phyloP scores from a whole-genome alignment of 768 basidiomycete species.

The Lactarius deliciosus region DNA sequence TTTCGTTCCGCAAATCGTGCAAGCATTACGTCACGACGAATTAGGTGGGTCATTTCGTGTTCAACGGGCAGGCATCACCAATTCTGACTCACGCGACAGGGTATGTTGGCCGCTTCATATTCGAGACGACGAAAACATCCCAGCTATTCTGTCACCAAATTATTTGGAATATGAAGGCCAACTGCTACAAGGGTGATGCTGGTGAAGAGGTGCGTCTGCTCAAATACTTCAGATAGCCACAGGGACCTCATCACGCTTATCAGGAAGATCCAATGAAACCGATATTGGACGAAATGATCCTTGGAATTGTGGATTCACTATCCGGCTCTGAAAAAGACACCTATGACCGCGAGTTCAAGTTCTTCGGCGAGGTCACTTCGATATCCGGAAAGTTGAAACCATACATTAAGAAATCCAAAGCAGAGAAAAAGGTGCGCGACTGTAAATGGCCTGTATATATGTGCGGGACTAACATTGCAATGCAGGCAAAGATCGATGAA shows the following conservation, averaged over 20 bases:
- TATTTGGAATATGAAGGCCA: conserved; percentile 99
- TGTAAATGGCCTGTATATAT: background rate
- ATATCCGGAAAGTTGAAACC: conserved; percentile 98
- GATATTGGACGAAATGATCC: conserved; percentile 82
- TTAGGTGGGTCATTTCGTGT: conserved; percentile 53
- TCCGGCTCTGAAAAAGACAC: conserved; percentile 88
- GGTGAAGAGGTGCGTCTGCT: conserved; percentile 66
- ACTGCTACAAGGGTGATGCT: conserved; percentile 89
- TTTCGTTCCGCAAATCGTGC: conserved; percentile 98
- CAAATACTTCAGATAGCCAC: background rate
- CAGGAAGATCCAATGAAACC: conserved; percentile 97
- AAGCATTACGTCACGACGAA: conserved; percentile 88
- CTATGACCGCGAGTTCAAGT: conserved; percentile 92
- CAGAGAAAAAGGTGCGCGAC: conserved; percentile 84
- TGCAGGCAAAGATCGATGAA: conserved; percentile 95
- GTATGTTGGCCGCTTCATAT: conserved; percentile 93
- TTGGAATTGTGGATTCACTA: conserved; percentile 74
- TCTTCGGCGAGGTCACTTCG: conserved; percentile 95
- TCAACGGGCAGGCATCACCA: background rate
- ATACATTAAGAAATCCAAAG: conserved; percentile 90
- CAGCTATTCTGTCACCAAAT: conserved; percentile 99
- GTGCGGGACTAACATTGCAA: conserved; percentile 21
- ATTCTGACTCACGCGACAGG: conserved; percentile 45
- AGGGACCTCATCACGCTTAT: conserved; percentile 12
- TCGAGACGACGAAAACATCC: conserved; percentile 95